Conservation (phyloP, 2,329 filamentous ascomycete species). For the Raffaelea ambrosiae region DNA sequence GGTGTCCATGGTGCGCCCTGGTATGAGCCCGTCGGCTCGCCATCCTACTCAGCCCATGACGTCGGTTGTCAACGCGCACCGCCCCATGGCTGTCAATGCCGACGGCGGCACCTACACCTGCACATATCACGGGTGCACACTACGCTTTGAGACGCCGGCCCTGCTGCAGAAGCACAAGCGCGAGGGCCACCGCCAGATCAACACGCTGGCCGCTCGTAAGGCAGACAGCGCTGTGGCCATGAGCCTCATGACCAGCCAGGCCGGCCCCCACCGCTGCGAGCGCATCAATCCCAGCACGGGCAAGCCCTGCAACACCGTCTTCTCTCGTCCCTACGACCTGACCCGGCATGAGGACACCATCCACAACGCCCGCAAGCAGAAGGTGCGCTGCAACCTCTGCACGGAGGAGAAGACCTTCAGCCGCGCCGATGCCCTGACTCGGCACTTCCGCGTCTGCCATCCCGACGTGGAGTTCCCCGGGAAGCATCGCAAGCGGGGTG, state of each 20-base stretch:
- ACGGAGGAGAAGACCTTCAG: constrained; percentile 97
- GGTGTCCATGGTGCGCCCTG: constrained; percentile 9
- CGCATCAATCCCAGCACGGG: constrained; percentile 90
- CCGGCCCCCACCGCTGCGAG: constrained; percentile 87
- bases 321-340: constrained; percentile 92
- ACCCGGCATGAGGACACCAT: constrained; percentile 97
- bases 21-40: constrained; percentile 15
- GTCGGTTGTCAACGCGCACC: constrained; percentile 22
- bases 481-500: constrained; percentile 37
- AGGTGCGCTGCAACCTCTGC: constrained; percentile 87
- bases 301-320: constrained; percentile 89
- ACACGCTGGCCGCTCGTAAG: constrained; percentile 30
- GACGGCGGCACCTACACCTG: constrained; percentile 91
- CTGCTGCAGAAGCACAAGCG: constrained; percentile 93
- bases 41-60: neutral
- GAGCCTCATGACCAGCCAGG: constrained; percentile 69
- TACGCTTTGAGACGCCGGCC: constrained; percentile 79
- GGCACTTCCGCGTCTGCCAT: constrained; percentile 91
- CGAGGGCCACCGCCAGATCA: constrained; percentile 78
- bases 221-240: constrained; percentile 35
- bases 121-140: constrained; percentile 83
- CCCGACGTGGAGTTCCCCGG: constrained; percentile 79
- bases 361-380: constrained; percentile 88
- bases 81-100: constrained; percentile 56
- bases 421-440: constrained; percentile 84